Percentiles rank a stretch among this genome's conserved stretches.
Conservation (phyloP, 176 grass and related monocot species). For the Typha latifolia region DNA sequence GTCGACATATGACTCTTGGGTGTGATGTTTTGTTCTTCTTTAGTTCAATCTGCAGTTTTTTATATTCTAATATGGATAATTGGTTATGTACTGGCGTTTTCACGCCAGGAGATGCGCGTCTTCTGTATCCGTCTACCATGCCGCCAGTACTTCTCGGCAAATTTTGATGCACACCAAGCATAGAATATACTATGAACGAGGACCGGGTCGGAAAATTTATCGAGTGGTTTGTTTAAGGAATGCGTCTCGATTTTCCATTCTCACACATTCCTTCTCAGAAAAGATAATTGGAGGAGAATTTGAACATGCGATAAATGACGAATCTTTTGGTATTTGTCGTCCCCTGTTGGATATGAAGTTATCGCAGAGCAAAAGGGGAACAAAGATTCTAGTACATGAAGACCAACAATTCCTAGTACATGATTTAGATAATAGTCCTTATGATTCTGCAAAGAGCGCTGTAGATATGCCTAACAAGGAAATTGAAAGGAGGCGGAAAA, state of each 20-base stretch:
- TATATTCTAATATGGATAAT: neutral
- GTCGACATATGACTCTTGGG: no score
- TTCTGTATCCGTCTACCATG: neutral
- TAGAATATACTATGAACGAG: neutral
- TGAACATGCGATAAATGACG: conserved; percentile 2
- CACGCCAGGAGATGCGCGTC: neutral
- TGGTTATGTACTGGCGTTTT: neutral
- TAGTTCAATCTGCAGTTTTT: no score
- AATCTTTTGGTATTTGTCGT: neutral
- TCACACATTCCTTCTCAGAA: conserved; percentile 16
- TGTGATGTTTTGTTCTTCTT: no score
- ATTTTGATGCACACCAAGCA: neutral
- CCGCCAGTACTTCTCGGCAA: neutral
- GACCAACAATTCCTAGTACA: neutral
- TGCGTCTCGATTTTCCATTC: neutral
- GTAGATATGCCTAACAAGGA: conserved; percentile 35
- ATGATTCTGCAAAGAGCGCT: neutral
- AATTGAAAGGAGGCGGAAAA: conserved; percentile 68
- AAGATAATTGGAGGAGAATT: neutral
- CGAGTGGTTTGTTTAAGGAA: neutral
- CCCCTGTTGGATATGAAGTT: conserved; percentile 5
- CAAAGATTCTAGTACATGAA: conserved; percentile 2
- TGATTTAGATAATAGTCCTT: neutral
- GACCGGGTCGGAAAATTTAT: neutral
- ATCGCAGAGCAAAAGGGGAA: neutral